A percentile compares a stretch with the other conserved stretches of the same genome.
These are phyloP conservation scores for Pseudogymnoascus destructans DNA, from an alignment of 2,329 filamentous ascomycete species.

Conservation along the genomic window DNA sequence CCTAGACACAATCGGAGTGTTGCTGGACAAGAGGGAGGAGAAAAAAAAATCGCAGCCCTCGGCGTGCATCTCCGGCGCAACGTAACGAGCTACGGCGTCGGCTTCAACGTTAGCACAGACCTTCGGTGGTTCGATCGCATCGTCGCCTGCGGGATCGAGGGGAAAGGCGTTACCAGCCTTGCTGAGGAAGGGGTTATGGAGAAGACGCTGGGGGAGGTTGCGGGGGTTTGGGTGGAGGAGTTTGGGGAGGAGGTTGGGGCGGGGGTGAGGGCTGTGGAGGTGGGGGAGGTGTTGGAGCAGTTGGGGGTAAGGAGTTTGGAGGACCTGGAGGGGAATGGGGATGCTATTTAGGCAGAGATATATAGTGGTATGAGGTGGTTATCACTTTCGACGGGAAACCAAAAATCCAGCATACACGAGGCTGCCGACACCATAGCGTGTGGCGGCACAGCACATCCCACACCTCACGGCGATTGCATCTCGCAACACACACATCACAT, in stretches of 20 bases:
- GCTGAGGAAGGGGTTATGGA: conserved; percentile 10
- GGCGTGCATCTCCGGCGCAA: conserved; percentile 84
- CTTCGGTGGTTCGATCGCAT: conserved; percentile 57
- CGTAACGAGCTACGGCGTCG: conserved; percentile 73
- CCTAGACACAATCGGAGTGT: conserved; percentile 15
- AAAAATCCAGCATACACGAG: not conserved
- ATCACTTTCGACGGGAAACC: not conserved
- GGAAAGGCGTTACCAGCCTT: conserved; percentile 67
- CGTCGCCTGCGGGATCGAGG: conserved; percentile 78
- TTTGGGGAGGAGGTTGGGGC: conserved; percentile 16
- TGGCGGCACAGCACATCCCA: not conserved
- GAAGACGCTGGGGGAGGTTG: conserved; percentile 12
- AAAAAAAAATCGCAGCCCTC: conserved; percentile 73
- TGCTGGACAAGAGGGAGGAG: conserved; percentile 18
- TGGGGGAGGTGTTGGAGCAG: conserved; percentile 13
- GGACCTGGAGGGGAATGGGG: not conserved
- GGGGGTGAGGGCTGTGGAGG: conserved; percentile 9
- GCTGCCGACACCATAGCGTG: not conserved
- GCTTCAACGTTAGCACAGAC: conserved; percentile 61
- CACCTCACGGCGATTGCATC: not conserved
- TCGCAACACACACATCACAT: not conserved
- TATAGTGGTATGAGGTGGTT: not conserved
- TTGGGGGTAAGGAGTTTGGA: conserved; percentile 12
- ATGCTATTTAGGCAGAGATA: not conserved
- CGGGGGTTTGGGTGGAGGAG: conserved; percentile 15